Conservation (phyloP, 106 monocot species). For the Iris macrosiphon region DNA sequence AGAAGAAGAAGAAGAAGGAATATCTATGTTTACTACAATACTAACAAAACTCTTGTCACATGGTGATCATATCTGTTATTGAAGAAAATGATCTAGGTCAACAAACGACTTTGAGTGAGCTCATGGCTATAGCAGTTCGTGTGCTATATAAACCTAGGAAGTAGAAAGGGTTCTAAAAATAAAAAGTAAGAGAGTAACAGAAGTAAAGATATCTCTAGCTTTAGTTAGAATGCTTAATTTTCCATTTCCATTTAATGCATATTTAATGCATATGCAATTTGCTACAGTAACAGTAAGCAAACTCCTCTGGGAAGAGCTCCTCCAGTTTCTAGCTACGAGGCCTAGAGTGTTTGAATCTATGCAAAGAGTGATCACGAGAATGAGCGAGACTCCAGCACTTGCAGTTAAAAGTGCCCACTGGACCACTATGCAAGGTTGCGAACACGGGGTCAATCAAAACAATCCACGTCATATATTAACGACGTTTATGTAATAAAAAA, state of each 20-base stretch:
- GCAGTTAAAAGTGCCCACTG: no score
- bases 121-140: background rate
- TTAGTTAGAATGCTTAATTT: slow-evolving; percentile 12
- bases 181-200: slow-evolving; percentile 2
- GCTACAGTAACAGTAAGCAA: slow-evolving; percentile 1
- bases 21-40: no score
- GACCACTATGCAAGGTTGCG: no score
- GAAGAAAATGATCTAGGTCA: background rate
- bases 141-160: background rate
- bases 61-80: background rate
- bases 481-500: no score
- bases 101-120: background rate
- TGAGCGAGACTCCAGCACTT: no score
- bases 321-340: background rate
- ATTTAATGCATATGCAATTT: no score
- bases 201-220: background rate
- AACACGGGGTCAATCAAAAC: no score
- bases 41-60: background rate
- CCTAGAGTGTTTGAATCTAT: slow-evolving; percentile 1
- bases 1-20: no score
- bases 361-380: no score
- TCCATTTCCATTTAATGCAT: background rate
- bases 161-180: slow-evolving; percentile 4
- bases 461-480: no score
- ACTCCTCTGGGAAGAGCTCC: background rate